These are phyloP conservation scores for Aspergillus neoniger DNA, from an alignment of 2,329 filamentous ascomycete genomes.

Conservation along the genomic window DNA sequence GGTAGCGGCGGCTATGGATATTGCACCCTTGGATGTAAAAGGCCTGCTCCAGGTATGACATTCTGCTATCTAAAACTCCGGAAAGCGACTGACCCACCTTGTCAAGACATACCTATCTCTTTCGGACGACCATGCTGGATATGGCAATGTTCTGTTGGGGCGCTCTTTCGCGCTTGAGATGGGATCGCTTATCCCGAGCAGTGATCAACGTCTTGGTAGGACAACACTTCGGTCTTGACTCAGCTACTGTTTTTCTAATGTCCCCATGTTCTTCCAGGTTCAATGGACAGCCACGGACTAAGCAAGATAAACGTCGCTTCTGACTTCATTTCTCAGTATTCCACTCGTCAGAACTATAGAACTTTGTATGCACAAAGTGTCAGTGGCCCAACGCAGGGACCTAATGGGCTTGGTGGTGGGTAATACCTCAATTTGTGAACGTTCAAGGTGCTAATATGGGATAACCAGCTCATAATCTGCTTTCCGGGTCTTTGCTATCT, in stretches of 20 bases:
- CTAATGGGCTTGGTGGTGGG: constrained; percentile 20
- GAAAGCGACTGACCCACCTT: not conserved
- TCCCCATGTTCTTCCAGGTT: constrained; percentile 41
- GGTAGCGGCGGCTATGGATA: constrained; percentile 76
- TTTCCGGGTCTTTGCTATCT: constrained; percentile 16
- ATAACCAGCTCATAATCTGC: constrained; percentile 12
- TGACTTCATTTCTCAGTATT: constrained; percentile 96
- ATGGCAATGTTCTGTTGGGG: constrained; percentile 88
- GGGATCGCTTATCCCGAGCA: constrained; percentile 80
- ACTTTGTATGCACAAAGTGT: constrained; percentile 69
- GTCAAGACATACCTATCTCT: constrained; percentile 86
- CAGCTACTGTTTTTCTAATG: not conserved
- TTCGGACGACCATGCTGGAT: constrained; percentile 85
- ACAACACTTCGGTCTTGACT: not conserved
- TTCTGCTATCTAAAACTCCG: not conserved
- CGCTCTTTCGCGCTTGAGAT: constrained; percentile 93
- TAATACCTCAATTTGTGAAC: not conserved
- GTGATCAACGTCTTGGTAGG: constrained; percentile 75
- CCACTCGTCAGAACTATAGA: constrained; percentile 91
- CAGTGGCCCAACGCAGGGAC: constrained; percentile 12
- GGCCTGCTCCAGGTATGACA: constrained; percentile 68
- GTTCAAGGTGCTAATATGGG: constrained; percentile 10
- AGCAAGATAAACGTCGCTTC: constrained; percentile 86
- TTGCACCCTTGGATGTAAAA: constrained; percentile 91
- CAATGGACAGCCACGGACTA: constrained; percentile 73